Evolutionary conservation across 352 stramenopile species (phyloP).

Genomic region (Globisporangium iwayamae): DNA sequence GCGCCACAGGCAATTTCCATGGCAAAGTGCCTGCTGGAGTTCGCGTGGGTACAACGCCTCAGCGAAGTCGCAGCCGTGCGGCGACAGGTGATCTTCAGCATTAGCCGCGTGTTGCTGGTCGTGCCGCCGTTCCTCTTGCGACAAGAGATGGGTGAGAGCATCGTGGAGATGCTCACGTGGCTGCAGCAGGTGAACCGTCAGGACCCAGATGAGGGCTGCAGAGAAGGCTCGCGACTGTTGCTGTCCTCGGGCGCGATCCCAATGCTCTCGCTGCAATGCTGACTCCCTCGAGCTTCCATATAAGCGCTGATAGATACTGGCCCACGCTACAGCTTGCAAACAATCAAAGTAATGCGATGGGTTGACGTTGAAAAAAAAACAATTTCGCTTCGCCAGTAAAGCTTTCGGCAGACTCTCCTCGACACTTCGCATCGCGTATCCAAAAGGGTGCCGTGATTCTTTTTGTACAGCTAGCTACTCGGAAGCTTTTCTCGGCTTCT

Average conservation of each 20-base stretch:
- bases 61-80: conserved; percentile 50
- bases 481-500: conserved; percentile 17
- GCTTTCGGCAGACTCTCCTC: not conserved
- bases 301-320: not conserved
- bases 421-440: no score
- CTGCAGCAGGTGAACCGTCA: conserved; percentile 36
- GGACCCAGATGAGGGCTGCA: conserved; percentile 67
- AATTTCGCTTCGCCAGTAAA: not conserved
- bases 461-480: not conserved
- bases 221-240: conserved; percentile 55
- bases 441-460: no score
- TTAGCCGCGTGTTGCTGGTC: conserved; percentile 71
- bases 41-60: conserved; percentile 54
- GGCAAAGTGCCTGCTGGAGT: conserved; percentile 67
- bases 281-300: not conserved
- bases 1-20: conserved; percentile 55
- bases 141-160: conserved; percentile 45
- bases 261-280: conserved; percentile 21
- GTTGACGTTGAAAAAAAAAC: not conserved
- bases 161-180: conserved; percentile 51
- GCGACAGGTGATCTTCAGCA: conserved; percentile 63
- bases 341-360: not conserved
- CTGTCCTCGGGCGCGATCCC: conserved; percentile 40
- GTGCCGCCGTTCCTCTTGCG: conserved; percentile 48
- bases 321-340: not conserved